These are phyloP conservation scores for Monilinia fructicola DNA, from an alignment of 2,329 filamentous ascomycete genomes.

Conservation along the genomic window DNA sequence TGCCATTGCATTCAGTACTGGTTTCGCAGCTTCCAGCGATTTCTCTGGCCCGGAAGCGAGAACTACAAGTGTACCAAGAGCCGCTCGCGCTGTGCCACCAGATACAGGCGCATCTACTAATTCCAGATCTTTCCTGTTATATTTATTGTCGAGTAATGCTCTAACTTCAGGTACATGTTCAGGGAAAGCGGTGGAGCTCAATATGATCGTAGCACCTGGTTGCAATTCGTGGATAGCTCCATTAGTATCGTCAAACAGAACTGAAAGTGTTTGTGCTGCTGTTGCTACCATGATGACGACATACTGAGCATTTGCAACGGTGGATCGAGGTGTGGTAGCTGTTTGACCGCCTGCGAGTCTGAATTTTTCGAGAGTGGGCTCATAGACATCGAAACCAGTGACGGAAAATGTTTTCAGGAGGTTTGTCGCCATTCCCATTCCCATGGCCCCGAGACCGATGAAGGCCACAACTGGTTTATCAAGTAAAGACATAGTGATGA, in stretches of 20 bases:
- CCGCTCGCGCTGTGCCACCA: slow-evolving; percentile 66
- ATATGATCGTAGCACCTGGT: slow-evolving; percentile 58
- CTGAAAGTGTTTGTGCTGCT: slow-evolving; percentile 64
- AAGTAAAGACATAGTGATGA: slow-evolving; percentile 13
- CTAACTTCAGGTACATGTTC: slow-evolving; percentile 63
- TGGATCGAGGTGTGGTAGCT: slow-evolving; percentile 59
- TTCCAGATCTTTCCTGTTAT: slow-evolving; percentile 60
- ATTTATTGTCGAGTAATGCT: slow-evolving; percentile 53
- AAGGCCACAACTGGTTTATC: slow-evolving; percentile 26
- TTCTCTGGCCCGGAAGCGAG: slow-evolving; percentile 63
- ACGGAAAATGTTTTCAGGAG: slow-evolving; percentile 66
- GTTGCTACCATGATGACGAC: slow-evolving; percentile 77
- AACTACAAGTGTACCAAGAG: slow-evolving; percentile 71
- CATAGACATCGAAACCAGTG: slow-evolving; percentile 70
- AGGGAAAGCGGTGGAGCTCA: slow-evolving; percentile 70
- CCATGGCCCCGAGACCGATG: slow-evolving; percentile 73
- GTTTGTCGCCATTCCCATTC: slow-evolving; percentile 77
- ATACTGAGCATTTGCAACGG: slow-evolving; percentile 58
- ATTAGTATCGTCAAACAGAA: slow-evolving; percentile 59
- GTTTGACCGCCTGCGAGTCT: slow-evolving; percentile 58
- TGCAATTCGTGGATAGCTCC: slow-evolving; percentile 52
- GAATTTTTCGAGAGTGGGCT: slow-evolving; percentile 65
- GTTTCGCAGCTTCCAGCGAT: slow-evolving; percentile 29
- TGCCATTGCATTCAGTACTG: slow-evolving; percentile 48
- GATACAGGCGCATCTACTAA: slow-evolving; percentile 73